Conservation (phyloP, 2,329 filamentous ascomycete genomes). For the Emmonsiellopsis sp. region DNA sequence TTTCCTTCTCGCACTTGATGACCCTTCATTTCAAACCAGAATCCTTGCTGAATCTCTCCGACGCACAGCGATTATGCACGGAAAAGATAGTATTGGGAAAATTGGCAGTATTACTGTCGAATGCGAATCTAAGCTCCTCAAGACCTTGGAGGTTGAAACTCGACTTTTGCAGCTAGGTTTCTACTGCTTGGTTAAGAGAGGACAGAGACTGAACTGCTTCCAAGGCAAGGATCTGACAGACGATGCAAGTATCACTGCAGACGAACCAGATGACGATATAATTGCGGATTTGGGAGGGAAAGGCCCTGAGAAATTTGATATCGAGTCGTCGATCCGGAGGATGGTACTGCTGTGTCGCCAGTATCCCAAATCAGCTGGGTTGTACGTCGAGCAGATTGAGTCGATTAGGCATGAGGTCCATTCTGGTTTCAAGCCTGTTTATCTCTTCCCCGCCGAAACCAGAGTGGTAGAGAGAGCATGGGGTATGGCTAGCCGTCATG, state of each 20-base stretch:
- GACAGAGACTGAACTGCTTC: not conserved
- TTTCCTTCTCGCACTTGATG: slow-evolving; percentile 9
- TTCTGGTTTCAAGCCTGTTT: not conserved
- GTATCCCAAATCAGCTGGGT: slow-evolving; percentile 7
- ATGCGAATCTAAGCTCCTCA: slow-evolving; percentile 6
- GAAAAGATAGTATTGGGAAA: slow-evolving; percentile 6
- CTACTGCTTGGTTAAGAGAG: slow-evolving; percentile 5
- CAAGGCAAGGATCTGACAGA: not conserved
- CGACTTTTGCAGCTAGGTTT: slow-evolving; percentile 15
- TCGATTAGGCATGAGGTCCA: not conserved
- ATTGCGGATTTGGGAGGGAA: not conserved
- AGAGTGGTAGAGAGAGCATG: slow-evolving; percentile 9
- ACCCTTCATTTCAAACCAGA: slow-evolving; percentile 15
- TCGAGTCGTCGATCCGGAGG: not conserved
- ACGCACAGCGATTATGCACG: slow-evolving; percentile 10
- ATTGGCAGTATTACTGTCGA: slow-evolving; percentile 10
- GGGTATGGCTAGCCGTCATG: slow-evolving; percentile 6
- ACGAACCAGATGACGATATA: not conserved
- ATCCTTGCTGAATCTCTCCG: slow-evolving; percentile 11
- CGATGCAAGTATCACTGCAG: not conserved
- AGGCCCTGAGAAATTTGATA: not conserved
- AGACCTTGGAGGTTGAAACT: slow-evolving; percentile 17
- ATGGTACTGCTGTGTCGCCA: slow-evolving; percentile 2
- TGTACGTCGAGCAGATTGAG: slow-evolving; percentile 2
- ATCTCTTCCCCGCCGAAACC: slow-evolving; percentile 6